Evolutionary conservation across 257 asterid species (phyloP).

Genomic region (Voacanga thouarsii): DNA sequence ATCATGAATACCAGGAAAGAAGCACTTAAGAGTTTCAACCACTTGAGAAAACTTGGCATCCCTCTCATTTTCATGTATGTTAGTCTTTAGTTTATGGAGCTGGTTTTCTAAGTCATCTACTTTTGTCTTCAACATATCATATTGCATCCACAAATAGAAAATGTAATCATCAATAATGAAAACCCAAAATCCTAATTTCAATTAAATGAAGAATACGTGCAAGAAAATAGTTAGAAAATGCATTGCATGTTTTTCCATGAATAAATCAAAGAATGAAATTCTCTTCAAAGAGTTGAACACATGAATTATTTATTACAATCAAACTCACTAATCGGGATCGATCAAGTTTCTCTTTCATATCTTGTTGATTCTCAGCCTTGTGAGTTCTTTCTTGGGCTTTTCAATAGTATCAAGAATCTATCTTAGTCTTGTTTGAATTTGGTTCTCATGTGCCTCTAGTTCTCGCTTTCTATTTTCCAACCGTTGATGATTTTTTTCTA

Average conservation of each 20-base stretch:
- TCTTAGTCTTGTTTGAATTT: conserved; percentile 69
- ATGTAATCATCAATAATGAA: too few species aligned
- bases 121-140: conserved; percentile 59
- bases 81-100: too few species aligned
- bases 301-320: neutral
- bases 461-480: conserved; percentile 76
- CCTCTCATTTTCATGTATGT: too few species aligned
- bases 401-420: conserved; percentile 71
- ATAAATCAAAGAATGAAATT: too few species aligned
- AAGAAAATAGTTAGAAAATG: too few species aligned
- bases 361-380: conserved; percentile 65
- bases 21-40: conserved; percentile 38
- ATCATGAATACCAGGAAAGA: conserved; percentile 94
- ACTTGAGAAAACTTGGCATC: too few species aligned
- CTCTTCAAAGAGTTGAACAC: neutral
- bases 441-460: conserved; percentile 78
- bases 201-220: neutral
- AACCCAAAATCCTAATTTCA: neutral
- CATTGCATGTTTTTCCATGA: too few species aligned
- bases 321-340: conserved; percentile 55
- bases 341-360: conserved; percentile 73
- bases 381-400: conserved; percentile 70
- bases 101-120: conserved; percentile 48
- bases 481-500: conserved; percentile 92
- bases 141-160: too few species aligned